These are phyloP conservation scores for Diaporthe amygdali DNA, from an alignment of 2,329 filamentous ascomycete species.

Conservation along the genomic window DNA sequence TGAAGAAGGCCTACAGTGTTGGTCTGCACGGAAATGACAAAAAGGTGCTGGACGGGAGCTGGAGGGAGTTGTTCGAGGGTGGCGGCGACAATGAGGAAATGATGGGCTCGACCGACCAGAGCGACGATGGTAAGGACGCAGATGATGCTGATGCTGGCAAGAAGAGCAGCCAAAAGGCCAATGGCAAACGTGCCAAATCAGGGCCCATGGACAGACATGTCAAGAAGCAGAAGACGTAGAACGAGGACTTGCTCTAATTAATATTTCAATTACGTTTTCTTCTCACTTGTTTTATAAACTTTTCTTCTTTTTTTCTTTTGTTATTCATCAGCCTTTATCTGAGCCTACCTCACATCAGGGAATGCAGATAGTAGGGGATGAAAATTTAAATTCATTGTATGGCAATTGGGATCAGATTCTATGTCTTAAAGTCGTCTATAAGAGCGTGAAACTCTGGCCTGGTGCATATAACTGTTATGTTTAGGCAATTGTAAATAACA, in stretches of 20 bases:
- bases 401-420: too few relatives aligned
- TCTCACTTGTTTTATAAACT: too few relatives aligned
- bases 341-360: too few relatives aligned
- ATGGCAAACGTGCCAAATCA: slow-evolving; percentile 30
- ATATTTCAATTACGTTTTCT: too few relatives aligned
- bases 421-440: too few relatives aligned
- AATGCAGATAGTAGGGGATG: too few relatives aligned
- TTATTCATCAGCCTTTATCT: too few relatives aligned
- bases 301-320: too few relatives aligned
- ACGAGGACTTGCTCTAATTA: too few relatives aligned
- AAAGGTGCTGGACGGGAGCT: slow-evolving; percentile 65
- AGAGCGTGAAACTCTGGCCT: too few relatives aligned
- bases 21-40: slow-evolving; percentile 68
- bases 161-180: slow-evolving; percentile 16
- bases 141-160: slow-evolving; percentile 36
- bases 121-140: slow-evolving; percentile 39
- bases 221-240: slow-evolving; percentile 34
- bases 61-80: slow-evolving; percentile 52
- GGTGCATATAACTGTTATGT: background rate
- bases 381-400: too few relatives aligned
- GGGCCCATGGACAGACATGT: slow-evolving; percentile 39
- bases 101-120: slow-evolving; percentile 39
- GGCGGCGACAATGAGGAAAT: slow-evolving; percentile 44
- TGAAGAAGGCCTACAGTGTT: slow-evolving; percentile 74
- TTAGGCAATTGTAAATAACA: background rate